Evolutionary conservation across 2,329 filamentous ascomycete genomes (phyloP), one percentile per base, ranked within the genome.

Genomic region (Colletotrichum echinochloae): DNA sequence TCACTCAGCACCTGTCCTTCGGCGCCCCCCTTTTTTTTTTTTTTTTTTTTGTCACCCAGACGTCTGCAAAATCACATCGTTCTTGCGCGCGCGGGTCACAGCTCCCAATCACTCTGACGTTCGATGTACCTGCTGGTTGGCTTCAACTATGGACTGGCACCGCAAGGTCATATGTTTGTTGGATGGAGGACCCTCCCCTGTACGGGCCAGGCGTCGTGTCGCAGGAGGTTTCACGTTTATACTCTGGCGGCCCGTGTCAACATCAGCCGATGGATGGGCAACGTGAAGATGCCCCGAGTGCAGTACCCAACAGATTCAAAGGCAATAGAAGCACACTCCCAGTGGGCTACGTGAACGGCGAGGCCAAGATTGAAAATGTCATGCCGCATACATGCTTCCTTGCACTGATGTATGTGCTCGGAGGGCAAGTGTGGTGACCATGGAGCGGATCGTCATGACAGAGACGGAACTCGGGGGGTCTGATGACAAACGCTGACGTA

Each of bases 361-460:
- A 48, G 84, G 1, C 77, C 76, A 3, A 75, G 77, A 37, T 64
- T 78, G 23, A 76, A 35, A 77, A 81, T 30, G 80, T 84, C 5
- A n/a, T 6, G 9, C 18, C 20, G 28, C 6, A 54, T 82, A 66
- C 78, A 78, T n/a, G 70, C 85, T 83, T 67, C 74, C 85, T 5
- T 74, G 76, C 12, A 78, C 74, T 26, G 81, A 81, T n/a, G 75
- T 83, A 81, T n/a, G 75, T 83, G 67, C 76, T 76, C 16, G 78
- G 78, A 35, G 74, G 74, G 6, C 81, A 83, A 61, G 81, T 79
- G 14, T 79, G 78, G 1, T 78, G 80, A 64, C 83, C 49, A 83
- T 85, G 79, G 81, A 83, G 69, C 80, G 75, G 56, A 81, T 84
- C 4, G 83, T 85, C 18, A 75, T 77, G 12, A 81, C 74, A 30